Conservation (phyloP, 2,329 filamentous ascomycete species). For the Trichoderma guizhouense region DNA sequence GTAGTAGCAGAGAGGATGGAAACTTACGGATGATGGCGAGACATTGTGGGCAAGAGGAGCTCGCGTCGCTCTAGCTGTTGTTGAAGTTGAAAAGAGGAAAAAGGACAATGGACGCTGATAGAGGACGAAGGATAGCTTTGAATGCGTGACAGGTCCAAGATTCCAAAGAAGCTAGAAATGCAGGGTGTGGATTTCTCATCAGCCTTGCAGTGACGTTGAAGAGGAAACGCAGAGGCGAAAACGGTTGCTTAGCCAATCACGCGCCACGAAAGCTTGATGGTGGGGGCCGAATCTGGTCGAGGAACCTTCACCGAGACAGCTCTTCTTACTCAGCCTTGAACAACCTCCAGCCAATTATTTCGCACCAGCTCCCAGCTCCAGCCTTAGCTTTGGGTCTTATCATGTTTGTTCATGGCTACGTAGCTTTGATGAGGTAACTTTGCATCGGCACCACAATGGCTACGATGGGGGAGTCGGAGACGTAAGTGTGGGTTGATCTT, state of each 20-base stretch:
- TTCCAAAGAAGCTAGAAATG: neutral
- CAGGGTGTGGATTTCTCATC: slow-evolving; percentile 41
- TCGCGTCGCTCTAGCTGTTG: neutral
- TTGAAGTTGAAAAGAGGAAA: neutral
- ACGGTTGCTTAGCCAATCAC: neutral
- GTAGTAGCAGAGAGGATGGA: neutral
- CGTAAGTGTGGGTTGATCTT: neutral
- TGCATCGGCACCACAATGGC: slow-evolving; percentile 11
- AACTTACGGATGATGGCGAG: slow-evolving; percentile 85
- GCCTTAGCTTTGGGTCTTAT: neutral
- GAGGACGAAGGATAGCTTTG: neutral
- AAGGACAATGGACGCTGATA: neutral
- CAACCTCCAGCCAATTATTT: slow-evolving; percentile 15
- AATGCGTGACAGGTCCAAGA: neutral
- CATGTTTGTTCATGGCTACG: neutral
- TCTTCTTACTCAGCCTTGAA: slow-evolving; percentile 30
- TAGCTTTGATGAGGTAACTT: neutral
- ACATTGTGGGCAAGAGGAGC: slow-evolving; percentile 57
- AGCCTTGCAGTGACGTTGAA: slow-evolving; percentile 40
- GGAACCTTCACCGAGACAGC: slow-evolving; percentile 13
- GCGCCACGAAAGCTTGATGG: neutral
- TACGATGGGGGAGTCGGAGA: slow-evolving; percentile 10
- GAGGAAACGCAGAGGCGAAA: neutral
- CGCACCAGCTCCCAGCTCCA: neutral
- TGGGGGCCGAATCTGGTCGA: slow-evolving; percentile 6